Evolutionary conservation across 805 yeast genomes (phyloP).

Genomic region (Limtongia smithiae): DNA sequence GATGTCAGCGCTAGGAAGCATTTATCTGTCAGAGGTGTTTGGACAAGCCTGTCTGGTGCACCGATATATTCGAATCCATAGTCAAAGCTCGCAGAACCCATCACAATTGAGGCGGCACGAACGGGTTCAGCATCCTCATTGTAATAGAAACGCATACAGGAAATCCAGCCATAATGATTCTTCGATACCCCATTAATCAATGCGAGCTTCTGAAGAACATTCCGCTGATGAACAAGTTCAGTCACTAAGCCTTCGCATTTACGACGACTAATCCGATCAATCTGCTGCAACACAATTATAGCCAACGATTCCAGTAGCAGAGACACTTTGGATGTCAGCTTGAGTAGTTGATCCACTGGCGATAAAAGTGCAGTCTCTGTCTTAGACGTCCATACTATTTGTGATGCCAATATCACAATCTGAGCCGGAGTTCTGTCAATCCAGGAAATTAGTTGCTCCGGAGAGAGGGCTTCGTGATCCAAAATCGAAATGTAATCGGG

Average conservation of each 20-base stretch:
- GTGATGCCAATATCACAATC: conserved; percentile 51
- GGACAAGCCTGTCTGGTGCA: conserved; percentile 64
- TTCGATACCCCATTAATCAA: conserved; percentile 14
- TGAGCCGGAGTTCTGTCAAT: conserved; percentile 53
- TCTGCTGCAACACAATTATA: conserved; percentile 32
- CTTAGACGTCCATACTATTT: conserved; percentile 51
- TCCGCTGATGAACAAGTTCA: conserved; percentile 61
- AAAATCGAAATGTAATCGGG: conserved; percentile 27
- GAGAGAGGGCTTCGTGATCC: conserved; percentile 11
- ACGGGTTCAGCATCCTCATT: neutral
- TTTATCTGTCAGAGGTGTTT: conserved; percentile 65
- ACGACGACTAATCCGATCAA: conserved; percentile 38
- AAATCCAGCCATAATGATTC: conserved; percentile 46
- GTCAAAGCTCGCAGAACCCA: conserved; percentile 47
- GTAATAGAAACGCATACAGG: conserved; percentile 51
- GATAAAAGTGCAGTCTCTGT: conserved; percentile 34
- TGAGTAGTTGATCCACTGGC: neutral
- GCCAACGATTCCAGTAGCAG: conserved; percentile 37
- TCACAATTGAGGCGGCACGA: conserved; percentile 42
- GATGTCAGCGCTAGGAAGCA: conserved; percentile 68
- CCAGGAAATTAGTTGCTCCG: conserved; percentile 36
- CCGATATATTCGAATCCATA: conserved; percentile 88
- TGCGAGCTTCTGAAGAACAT: conserved; percentile 37
- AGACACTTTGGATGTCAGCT: neutral
- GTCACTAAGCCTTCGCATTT: conserved; percentile 60